Base-by-base conservation (phyloP, 768 basidiomycete genomes). In the Suillus occidentalis region DNA sequence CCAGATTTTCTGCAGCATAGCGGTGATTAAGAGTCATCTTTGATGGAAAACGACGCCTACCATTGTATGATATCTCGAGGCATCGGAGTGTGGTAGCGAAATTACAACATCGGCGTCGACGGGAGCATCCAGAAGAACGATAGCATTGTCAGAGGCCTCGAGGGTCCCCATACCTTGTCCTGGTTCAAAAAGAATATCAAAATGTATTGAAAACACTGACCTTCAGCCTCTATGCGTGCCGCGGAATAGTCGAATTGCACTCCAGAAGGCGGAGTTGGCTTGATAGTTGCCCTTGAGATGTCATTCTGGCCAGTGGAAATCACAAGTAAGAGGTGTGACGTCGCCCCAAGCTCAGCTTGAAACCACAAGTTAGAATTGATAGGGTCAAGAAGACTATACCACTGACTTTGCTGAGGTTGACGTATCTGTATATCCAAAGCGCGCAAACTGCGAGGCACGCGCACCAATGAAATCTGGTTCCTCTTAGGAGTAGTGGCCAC, bases 241-340 rank as follows among this genome's bases (percentile, higher is more conserved):
- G 86, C 80, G 42, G 75, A 47, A 62, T 71, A 80, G 76, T 65
- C 75, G 72, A 80, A 91, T 79, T 70, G 71, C 31, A 84, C 77
- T 0, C 87, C 85, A 16, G 84, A 84, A 45, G 87, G 82, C 4
- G 86, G 81, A 22, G 81, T 76, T 25, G 93, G 76, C 58, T 79
- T 84, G 52, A 94, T 68, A 10, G 76, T 82, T 16, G 85, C 84
- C 64, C 80, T 81, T 6, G 78, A 73, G n/a, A 92, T 71, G 28
- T 84, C 75, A 70, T 95, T 95, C 49, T 89, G 83, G 13, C 93
- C 90, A 13, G 88, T 87, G 18, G 81, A 84, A n/a, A 95, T 60
- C 4, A 79, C 77, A 37, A 92, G 76, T 63, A 84, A 79, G 20
- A 92, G 75, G 31, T 75, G 81, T 14, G 88, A 80, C 13, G 83